Evolutionary conservation across 306 rosid species (phyloP), one percentile per base, ranked within the genome.

Genomic region (Trifolium fragiferum): DNA sequence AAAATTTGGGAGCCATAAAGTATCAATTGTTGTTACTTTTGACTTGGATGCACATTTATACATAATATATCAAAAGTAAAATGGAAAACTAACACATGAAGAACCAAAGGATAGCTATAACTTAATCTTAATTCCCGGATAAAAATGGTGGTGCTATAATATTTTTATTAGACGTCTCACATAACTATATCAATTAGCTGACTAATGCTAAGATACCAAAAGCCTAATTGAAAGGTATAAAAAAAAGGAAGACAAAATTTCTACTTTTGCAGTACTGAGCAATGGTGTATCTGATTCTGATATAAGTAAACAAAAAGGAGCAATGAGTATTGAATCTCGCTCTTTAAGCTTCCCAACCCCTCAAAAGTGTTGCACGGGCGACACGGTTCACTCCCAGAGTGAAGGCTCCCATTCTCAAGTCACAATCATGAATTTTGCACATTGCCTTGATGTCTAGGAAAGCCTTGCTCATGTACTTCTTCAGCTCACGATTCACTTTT

Each of bases 321-420:
- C 6, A 30, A 14, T 3, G 20, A 6, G 13, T 40, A 40, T 9
- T 9, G 44, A 40, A 10, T 40, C 40, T 40, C 40, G 9, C 40
- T 37, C 19, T 47, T 78, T 82, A 90, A 70, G 66, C 76, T 85
- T 85, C 96, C 96, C 96, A 90, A 30, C 96, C 93, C 75, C 93
- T 86, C 75, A 83, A 65, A 58, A 80, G 70, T 57, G 93, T 88
- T 21, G 93, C 93, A 0, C 90, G 93, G 0, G 93, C 93, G 21
- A 90, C 96, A 6, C 91, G 87, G 84, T 88, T 83, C 79, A 88
- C 86, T 62, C 90, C 96, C 0, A 90, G 81, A 38, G 87, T 83
- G 75, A 90, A 90, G 35, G 96, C 96, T 14, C 93, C 96, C 96
- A 90, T 90, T 73, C 96, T 69, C 80, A 85, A 53, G 73, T 72